A percentile compares a stretch with the other conserved stretches of the same genome.
Evolutionary conservation across 176 grass and related monocot species (phyloP).

Genomic region (Oryza meridionalis): DNA sequence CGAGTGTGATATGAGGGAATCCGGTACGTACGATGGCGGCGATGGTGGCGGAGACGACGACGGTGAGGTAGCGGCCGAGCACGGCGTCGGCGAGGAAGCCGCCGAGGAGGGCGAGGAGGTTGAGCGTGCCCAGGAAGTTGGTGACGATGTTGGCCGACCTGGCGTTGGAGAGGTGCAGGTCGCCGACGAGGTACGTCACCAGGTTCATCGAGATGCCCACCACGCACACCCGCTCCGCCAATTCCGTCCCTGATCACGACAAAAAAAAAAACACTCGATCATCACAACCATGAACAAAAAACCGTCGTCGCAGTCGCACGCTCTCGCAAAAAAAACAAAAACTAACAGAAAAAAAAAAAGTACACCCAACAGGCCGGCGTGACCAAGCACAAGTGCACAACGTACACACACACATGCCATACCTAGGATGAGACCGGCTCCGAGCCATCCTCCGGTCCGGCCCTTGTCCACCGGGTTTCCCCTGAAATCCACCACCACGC

Average conservation of each 20-base stretch:
- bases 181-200: slow-evolving; percentile 67
- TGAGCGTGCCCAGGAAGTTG: slow-evolving; percentile 76
- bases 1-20: too few relatives aligned
- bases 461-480: slow-evolving; percentile 56
- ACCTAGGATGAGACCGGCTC: slow-evolving; percentile 60
- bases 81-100: slow-evolving; percentile 68
- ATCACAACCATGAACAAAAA: neutral
- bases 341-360: too few relatives aligned
- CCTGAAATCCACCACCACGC: slow-evolving; percentile 48
- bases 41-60: slow-evolving; percentile 41
- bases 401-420: neutral
- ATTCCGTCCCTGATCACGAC: slow-evolving; percentile 39
- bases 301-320: too few relatives aligned
- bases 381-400: too few relatives aligned
- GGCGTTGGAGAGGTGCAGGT: slow-evolving; percentile 60
- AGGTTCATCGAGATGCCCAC: slow-evolving; percentile 77
- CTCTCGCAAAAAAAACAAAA: too few relatives aligned
- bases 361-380: too few relatives aligned
- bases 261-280: neutral
- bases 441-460: slow-evolving; percentile 58
- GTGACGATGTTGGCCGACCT: slow-evolving; percentile 63
- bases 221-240: slow-evolving; percentile 67
- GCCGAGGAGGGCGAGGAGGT: slow-evolving; percentile 66
- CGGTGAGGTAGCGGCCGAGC: slow-evolving; percentile 60
- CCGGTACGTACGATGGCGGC: slow-evolving; percentile 38